A percentile compares a stretch with the other conserved stretches of the same genome.
Evolutionary conservation across 2,329 filamentous ascomycete genomes (phyloP).

Genomic region (Aspergillus unguis): DNA sequence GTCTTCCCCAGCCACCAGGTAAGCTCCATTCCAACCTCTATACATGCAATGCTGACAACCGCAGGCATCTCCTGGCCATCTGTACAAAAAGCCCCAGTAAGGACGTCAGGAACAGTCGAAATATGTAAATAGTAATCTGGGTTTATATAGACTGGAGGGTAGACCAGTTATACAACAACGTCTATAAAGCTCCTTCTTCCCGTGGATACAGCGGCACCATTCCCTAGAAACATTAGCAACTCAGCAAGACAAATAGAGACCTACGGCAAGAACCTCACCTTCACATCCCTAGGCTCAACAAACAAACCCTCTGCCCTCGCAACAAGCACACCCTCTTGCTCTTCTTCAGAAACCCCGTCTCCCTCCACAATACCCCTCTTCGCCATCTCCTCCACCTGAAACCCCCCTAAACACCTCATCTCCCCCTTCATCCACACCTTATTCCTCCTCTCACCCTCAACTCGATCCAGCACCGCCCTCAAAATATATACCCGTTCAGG

Average conservation of each 20-base stretch:
- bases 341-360: neutral
- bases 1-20: slow-evolving; percentile 90
- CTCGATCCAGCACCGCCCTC: neutral
- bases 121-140: neutral
- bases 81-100: slow-evolving; percentile 12
- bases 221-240: neutral
- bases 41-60: neutral
- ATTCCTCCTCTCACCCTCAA: neutral
- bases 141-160: neutral
- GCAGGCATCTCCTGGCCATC: slow-evolving; percentile 16
- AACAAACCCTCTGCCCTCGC: neutral
- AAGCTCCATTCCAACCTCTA: slow-evolving; percentile 10
- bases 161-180: neutral
- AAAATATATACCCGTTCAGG: neutral
- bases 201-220: slow-evolving; percentile 1
- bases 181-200: too few relatives aligned
- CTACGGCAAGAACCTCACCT: neutral
- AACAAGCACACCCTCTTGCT: slow-evolving; percentile 1
- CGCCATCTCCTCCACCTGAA: neutral
- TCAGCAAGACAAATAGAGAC: neutral
- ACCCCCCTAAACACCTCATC: slow-evolving; percentile 4
- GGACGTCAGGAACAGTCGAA: neutral
- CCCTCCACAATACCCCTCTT: neutral
- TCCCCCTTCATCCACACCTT: neutral
- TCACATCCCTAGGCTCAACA: neutral